These are phyloP conservation scores for Cucurbita ficifolia DNA, from an alignment of 306 rosid species.

Conservation along the genomic window DNA sequence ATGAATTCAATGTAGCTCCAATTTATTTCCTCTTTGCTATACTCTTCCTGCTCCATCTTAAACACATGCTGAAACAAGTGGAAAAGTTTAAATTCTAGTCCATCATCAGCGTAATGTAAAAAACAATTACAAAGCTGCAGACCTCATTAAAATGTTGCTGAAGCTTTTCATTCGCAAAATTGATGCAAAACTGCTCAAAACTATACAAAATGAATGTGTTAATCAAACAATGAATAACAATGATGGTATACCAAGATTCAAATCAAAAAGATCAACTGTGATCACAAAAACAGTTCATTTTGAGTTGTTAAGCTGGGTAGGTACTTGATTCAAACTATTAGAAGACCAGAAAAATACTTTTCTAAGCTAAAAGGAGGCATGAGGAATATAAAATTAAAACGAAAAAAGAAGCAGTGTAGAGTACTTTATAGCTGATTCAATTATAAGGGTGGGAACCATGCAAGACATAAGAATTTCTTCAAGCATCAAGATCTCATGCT, in stretches of 20 bases:
- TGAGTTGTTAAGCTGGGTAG: not conserved
- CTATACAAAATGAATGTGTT: constrained; percentile 26
- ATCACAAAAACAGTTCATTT: not conserved
- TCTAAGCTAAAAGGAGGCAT: not conserved
- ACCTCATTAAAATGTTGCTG: constrained; percentile 99
- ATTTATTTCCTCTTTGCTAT: constrained; percentile 83
- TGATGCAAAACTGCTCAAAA: constrained; percentile 98
- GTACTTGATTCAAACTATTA: not conserved
- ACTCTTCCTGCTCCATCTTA: constrained; percentile 99
- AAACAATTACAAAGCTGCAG: not conserved
- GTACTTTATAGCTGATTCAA: not conserved
- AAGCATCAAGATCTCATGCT: not conserved
- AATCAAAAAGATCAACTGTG: not conserved
- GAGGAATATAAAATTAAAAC: not conserved
- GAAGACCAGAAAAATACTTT: not conserved
- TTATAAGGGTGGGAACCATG: not conserved
- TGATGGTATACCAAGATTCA: not conserved
- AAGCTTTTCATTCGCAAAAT: constrained; percentile 97
- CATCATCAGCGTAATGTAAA: not conserved
- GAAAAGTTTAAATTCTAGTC: constrained; percentile 7
- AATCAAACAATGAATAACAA: constrained; percentile 1
- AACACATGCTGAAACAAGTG: constrained; percentile 67
- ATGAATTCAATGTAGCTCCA: constrained; percentile 99
- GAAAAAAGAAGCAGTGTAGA: not conserved
- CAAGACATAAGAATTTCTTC: not conserved